Base-by-base conservation (phyloP, 2,329 filamentous ascomycete genomes). In the Claviceps citrina region DNA sequence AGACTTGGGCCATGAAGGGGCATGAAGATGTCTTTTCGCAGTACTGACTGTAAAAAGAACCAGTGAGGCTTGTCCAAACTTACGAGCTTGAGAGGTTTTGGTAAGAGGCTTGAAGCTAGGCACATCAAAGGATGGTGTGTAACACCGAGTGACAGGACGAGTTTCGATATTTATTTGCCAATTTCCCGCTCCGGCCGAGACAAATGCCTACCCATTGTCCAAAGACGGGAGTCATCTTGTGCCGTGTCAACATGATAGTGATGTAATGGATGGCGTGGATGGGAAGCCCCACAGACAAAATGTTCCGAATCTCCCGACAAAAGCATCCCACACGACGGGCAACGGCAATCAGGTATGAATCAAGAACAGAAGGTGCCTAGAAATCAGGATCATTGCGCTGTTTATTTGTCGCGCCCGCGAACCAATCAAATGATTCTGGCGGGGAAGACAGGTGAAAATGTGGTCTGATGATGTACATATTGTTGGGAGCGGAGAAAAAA, bases 251-350 rank as follows among this genome's bases (percentile, higher is more conserved):
- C 36, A 30, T 28, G 18, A 34, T 15, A 36, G 39, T 46, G 44
- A 46, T 44, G 44, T 46, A 44, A 46, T 46, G 16, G 31, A 16
- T 30, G 36, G 36, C 31, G 25, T 30, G 38, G 9, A 28, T 22
- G 24, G 7, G 26, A 5, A 31, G 36, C 22, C 26, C 36, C 26
- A 16, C 13, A 16, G 16, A 22, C 8, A 30, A 20, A 7, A 19
- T 10, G 9, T 16, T 3, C 33, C 33, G 15, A 18, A 18, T 36
- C 22, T 13, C 7, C 33, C 33, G 33, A 27, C 15, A 9, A 28
- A 28, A 36, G 18, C 35, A 20, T 36, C 7, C 34, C 24, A 36
- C n/a, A n/a, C n/a, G n/a, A n/a, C n/a, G n/a, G n/a, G n/a, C n/a
- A n/a, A n/a, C n/a, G n/a, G n/a, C n/a, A 20, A 26, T n/a, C n/a